A percentile compares a stretch with the other conserved stretches of the same genome.
Conservation (phyloP, 164 flowering plant species). For the Brasenia schreberi region DNA sequence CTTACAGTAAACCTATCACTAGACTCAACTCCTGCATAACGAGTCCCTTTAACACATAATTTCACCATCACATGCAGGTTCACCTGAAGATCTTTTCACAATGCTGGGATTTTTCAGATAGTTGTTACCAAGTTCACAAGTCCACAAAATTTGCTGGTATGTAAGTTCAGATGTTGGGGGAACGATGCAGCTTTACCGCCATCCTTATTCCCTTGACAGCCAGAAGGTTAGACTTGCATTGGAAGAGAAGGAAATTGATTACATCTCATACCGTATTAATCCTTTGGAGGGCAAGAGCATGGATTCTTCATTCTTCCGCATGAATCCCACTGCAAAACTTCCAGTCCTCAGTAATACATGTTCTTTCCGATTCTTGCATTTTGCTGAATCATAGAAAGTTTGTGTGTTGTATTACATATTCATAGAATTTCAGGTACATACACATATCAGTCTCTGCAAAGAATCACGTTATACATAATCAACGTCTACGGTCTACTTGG, state of each 20-base stretch:
- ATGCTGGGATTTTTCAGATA: neutral
- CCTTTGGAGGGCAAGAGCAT: conserved; percentile 89
- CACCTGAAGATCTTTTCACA: neutral
- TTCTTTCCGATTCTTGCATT: too few relatives aligned
- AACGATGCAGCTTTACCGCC: conserved; percentile 91
- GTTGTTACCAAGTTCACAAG: neutral
- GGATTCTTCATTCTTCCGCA: conserved; percentile 64
- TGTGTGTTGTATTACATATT: too few relatives aligned
- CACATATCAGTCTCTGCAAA: too few relatives aligned
- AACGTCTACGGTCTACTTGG: too few relatives aligned
- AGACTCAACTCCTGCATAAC: too few relatives aligned
- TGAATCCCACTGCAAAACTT: conserved; percentile 64
- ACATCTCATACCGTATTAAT: conserved; percentile 80
- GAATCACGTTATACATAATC: too few relatives aligned
- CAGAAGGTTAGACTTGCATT: conserved; percentile 90
- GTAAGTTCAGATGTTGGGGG: conserved; percentile 12
- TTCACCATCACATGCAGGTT: neutral
- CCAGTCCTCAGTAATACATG: conserved; percentile 64
- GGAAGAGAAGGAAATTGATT: conserved; percentile 81
- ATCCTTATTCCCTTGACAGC: conserved; percentile 79
- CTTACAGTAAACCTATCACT: too few relatives aligned
- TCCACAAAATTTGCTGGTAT: neutral
- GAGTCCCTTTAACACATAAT: too few relatives aligned
- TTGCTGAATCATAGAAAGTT: neutral
- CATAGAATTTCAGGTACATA: neutral